Conservation (phyloP, 1,284 basidiomycete genomes). For the Neonothopanus nambi region DNA sequence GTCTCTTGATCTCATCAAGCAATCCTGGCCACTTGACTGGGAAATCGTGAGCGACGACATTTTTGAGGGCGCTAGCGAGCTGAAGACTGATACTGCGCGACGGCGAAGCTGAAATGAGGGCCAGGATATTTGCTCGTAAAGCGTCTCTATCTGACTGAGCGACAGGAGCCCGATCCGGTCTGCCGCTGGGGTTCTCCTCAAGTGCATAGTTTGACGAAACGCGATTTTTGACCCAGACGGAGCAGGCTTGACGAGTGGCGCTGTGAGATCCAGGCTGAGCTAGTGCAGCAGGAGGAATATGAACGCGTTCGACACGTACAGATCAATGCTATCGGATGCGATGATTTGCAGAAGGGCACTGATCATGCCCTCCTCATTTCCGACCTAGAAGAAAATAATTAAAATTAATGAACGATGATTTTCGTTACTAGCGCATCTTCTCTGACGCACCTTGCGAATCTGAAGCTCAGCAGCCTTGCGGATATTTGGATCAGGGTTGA, state of each 20-base stretch:
- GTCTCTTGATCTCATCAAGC: constrained; percentile 58
- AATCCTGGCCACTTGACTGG: constrained; percentile 74
- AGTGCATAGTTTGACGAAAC: constrained; percentile 63
- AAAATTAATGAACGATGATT: background rate
- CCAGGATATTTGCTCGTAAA: constrained; percentile 66
- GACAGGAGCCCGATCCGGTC: constrained; percentile 63
- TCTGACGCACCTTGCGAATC: constrained; percentile 67
- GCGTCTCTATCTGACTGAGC: constrained; percentile 65
- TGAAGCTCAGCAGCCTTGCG: constrained; percentile 81
- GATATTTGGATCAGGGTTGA: constrained; percentile 81
- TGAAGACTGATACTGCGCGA: constrained; percentile 73
- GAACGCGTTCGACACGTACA: constrained; percentile 60
- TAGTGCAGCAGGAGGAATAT: constrained; percentile 12
- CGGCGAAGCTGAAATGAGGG: constrained; percentile 65
- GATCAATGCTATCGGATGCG: constrained; percentile 70
- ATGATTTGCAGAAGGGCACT: constrained; percentile 81
- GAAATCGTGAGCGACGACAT: constrained; percentile 71
- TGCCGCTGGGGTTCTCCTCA: constrained; percentile 38
- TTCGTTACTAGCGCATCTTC: background rate
- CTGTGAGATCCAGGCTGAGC: constrained; percentile 36
- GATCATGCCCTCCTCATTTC: constrained; percentile 76
- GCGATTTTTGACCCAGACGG: constrained; percentile 87
- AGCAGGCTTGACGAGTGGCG: constrained; percentile 75
- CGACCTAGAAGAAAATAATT: constrained; percentile 48
- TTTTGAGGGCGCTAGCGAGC: constrained; percentile 70